These are phyloP conservation scores for Carex kokanica DNA, from an alignment of 176 grass and related monocot species.

Conservation along the genomic window DNA sequence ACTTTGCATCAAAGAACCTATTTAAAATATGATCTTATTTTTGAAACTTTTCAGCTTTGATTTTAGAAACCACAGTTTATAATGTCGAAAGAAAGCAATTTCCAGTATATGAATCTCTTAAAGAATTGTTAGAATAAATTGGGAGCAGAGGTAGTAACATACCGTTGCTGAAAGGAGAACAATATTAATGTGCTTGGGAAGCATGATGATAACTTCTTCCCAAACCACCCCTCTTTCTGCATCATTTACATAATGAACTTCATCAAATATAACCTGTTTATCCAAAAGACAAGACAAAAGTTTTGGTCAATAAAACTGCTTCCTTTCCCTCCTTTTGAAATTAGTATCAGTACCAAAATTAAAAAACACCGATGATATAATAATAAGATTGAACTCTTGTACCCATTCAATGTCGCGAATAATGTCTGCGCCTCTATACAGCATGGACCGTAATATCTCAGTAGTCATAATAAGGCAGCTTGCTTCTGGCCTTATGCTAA, in stretches of 20 bases:
- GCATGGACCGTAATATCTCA: slow-evolving; percentile 98
- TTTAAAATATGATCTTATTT: neutral
- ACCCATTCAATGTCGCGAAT: slow-evolving; percentile 98
- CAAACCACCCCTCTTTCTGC: slow-evolving; percentile 98
- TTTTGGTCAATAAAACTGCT: neutral
- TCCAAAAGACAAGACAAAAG: slow-evolving; percentile 15
- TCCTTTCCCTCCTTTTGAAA: slow-evolving; percentile 6
- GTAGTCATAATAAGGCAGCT: slow-evolving; percentile 98
- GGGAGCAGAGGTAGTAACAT: slow-evolving; percentile 12
- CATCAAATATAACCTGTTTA: slow-evolving; percentile 92
- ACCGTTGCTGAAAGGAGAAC: slow-evolving; percentile 98
- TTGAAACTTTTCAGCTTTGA: neutral
- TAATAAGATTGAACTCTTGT: slow-evolving; percentile 23
- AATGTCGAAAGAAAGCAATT: neutral
- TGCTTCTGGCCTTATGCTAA: slow-evolving; percentile 92
- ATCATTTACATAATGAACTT: slow-evolving; percentile 99
- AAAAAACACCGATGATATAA: slow-evolving; percentile 32
- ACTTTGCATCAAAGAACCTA: neutral
- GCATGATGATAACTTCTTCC: slow-evolving; percentile 99
- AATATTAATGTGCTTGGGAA: slow-evolving; percentile 95
- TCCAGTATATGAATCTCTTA: neutral
- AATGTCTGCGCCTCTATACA: slow-evolving; percentile 95
- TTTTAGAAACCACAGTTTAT: neutral
- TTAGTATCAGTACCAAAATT: slow-evolving; percentile 9
- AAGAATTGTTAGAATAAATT: slow-evolving; percentile 3